Evolutionary conservation across 2,329 filamentous ascomycete species (phyloP), one percentile per base, ranked within the genome.

Genomic region (Aspergillus pseudoviridinutans): DNA sequence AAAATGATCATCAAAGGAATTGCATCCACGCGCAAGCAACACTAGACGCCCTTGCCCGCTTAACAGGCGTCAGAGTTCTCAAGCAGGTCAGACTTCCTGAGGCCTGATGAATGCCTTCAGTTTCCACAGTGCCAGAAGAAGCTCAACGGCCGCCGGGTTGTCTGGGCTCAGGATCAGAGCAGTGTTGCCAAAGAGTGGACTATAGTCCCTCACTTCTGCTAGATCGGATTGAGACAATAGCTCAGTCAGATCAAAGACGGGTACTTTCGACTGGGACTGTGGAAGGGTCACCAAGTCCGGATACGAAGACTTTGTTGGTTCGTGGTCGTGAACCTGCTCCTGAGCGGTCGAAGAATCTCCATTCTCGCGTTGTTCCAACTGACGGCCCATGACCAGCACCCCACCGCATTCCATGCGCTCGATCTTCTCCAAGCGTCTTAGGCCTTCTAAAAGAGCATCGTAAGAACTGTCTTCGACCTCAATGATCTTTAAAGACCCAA

Each of bases 51-150:
- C 12, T 27, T 24, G 44, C 17, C 14, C 22, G 32, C 24, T 47
- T 6, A 22, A 47, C 24, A 24, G 44, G 5, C 12, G 12, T 44
- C 20, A 3, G 3, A 24, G 22, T 24, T 8, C 22, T 14, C 22
- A 25, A 7, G 44, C 44, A 47, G 12, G 6, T 47, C 44, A 25
- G 1, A 14, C 4, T 46, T 27, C 25, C 24, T 47, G 5, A 24
- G 32, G 24, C 9, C 59, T 57, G 9, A 74, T 32, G 35, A 68
- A 73, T 0, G 66, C 68, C 57, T 76, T 70, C 10, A 78, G 59
- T 55, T 69, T 76, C 76, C 76, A 78, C 24, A 78, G 55, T 0
- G 65, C 65, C 58, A 74, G 55, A 59, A 77, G 68, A 25, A 71
- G 64, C 24, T 74, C 61, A 24, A 70, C 56, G 0, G 71, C 67